phyloP scores from a whole-genome alignment of 305 asterid species.

The Fraxinus angustifolia region DNA sequence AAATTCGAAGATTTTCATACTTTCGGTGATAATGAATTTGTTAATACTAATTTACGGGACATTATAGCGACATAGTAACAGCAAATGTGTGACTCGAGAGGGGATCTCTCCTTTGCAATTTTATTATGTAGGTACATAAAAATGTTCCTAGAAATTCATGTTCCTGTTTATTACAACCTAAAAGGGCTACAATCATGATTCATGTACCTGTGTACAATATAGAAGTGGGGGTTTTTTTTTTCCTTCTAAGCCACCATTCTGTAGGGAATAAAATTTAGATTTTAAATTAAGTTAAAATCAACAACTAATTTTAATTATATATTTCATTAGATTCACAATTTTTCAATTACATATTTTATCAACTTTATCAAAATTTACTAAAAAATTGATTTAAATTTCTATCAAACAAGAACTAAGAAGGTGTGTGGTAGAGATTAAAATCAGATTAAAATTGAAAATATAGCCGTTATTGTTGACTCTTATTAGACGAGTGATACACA shows the following conservation, averaged over 20 bases:
- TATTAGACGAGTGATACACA: too few species aligned
- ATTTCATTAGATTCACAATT: too few species aligned
- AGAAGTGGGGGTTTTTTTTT: not conserved
- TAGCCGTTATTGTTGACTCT: too few species aligned
- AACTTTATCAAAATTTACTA: too few species aligned
- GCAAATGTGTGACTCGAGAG: not conserved
- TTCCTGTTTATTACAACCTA: not conserved
- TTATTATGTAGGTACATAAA: constrained; percentile 5
- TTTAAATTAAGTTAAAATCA: too few species aligned
- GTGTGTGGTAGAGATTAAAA: too few species aligned
- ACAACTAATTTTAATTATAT: too few species aligned
- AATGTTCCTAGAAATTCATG: constrained; percentile 8
- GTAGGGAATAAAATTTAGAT: not conserved
- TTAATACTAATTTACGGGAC: not conserved
- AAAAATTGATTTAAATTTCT: not conserved
- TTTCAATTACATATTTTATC: too few species aligned
- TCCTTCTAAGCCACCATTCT: not conserved
- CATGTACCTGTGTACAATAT: not conserved
- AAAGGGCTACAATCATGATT: not conserved
- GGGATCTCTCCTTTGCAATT: constrained; percentile 1
- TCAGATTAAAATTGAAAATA: too few species aligned
- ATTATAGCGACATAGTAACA: constrained; percentile 24
- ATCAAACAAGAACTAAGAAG: too few species aligned
- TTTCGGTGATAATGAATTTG: not conserved
- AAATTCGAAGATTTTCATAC: constrained; percentile 22